Percentiles rank a stretch among this genome's conserved stretches.
Evolutionary conservation across 2,329 filamentous ascomycete genomes (phyloP).

Genomic region (Talaromyces sp.): DNA sequence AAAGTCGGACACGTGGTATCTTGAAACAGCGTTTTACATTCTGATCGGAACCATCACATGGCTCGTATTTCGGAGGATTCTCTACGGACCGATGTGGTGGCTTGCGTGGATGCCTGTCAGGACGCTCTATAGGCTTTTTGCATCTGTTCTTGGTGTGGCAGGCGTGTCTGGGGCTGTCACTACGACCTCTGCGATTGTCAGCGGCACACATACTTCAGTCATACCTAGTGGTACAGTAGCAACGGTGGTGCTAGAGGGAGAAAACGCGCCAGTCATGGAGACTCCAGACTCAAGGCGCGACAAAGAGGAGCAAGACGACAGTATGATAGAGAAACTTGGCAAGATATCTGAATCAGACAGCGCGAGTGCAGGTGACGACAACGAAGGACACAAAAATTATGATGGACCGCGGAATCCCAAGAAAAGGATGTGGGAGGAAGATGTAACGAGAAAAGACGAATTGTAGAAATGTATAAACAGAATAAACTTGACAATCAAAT

Average conservation of each 20-base stretch:
- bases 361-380: not conserved
- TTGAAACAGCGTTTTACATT: conserved; percentile 83
- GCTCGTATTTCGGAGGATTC: conserved; percentile 74
- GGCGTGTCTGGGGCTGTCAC: conserved; percentile 30
- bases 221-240: conserved; percentile 10
- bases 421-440: conserved; percentile 45
- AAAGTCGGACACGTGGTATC: conserved; percentile 97
- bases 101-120: conserved; percentile 77
- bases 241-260: not conserved
- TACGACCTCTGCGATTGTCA: conserved; percentile 13
- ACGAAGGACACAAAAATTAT: conserved; percentile 23
- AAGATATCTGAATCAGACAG: conserved; percentile 27
- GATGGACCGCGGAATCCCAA: conserved; percentile 41
- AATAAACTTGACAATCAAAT: not conserved
- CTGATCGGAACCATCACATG: conserved; percentile 71
- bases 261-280: conserved; percentile 10
- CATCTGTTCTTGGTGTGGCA: conserved; percentile 51
- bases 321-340: conserved; percentile 37
- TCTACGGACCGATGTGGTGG: conserved; percentile 91
- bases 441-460: conserved; percentile 32
- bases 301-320: conserved; percentile 22
- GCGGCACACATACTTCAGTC: conserved; percentile 14
- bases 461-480: conserved; percentile 3
- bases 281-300: conserved; percentile 16
- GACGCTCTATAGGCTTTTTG: conserved; percentile 54